These are phyloP conservation scores for Catunica adiposa DNA, from an alignment of 2,329 filamentous ascomycete genomes.

Conservation along the genomic window DNA sequence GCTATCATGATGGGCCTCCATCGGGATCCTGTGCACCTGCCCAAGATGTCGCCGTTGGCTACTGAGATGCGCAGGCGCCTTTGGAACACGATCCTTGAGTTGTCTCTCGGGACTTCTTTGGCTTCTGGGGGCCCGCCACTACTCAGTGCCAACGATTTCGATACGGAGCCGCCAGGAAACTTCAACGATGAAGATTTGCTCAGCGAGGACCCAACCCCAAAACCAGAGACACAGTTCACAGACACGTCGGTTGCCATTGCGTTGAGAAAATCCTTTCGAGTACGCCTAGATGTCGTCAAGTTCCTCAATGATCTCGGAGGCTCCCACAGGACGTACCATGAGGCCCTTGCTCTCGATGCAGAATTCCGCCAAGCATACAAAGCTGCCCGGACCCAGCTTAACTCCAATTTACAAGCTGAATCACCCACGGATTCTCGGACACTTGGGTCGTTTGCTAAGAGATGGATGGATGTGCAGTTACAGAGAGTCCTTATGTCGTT, in stretches of 20 bases:
- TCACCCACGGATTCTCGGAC: constrained; percentile 17
- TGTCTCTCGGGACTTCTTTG: constrained; percentile 29
- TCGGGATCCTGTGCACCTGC: constrained; percentile 28
- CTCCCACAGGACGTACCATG: constrained; percentile 25
- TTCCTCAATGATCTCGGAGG: constrained; percentile 27
- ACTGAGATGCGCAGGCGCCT: constrained; percentile 33
- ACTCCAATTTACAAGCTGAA: constrained; percentile 15
- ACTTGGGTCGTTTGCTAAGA: constrained; percentile 23
- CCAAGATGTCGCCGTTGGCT: constrained; percentile 20
- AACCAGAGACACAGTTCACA: constrained; percentile 24
- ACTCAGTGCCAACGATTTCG: constrained; percentile 29
- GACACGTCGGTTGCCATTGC: constrained; percentile 26
- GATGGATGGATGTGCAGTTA: constrained; percentile 33
- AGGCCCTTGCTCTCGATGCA: constrained; percentile 28
- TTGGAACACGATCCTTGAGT: constrained; percentile 37
- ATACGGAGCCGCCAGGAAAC: constrained; percentile 32
- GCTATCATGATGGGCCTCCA: constrained; percentile 36
- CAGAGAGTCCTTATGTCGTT: constrained; percentile 38
- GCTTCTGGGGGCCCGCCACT: constrained; percentile 30
- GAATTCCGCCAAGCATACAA: constrained; percentile 29
- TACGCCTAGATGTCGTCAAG: constrained; percentile 27
- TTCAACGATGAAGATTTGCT: constrained; percentile 32
- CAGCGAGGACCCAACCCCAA: constrained; percentile 16
- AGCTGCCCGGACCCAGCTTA: constrained; percentile 22
- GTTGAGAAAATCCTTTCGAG: constrained; percentile 26